Percentiles rank a stretch among this genome's conserved stretches.
Evolutionary conservation across 75 land plant species (phyloP).

Genomic region (Pinus albicaulis): DNA sequence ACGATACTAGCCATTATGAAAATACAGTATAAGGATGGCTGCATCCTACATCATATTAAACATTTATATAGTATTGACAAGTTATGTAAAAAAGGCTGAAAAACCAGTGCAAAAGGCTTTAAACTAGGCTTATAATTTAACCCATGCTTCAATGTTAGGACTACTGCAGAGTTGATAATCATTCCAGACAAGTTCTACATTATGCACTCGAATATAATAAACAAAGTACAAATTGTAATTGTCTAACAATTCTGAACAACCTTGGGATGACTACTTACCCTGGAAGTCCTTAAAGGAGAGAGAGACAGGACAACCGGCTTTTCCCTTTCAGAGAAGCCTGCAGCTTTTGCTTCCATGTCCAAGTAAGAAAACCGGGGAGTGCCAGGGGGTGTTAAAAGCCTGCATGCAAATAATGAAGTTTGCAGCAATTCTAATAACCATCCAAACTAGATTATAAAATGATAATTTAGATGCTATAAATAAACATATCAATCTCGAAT

Average conservation of each 20-base stretch:
- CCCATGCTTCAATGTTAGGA: background rate
- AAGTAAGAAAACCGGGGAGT: conserved; percentile 48
- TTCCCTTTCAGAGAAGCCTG: conserved; percentile 22
- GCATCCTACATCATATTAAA: background rate
- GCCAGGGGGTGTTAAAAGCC: conserved; percentile 77
- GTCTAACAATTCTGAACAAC: background rate
- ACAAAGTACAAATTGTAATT: background rate
- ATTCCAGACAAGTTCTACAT: too few relatives aligned
- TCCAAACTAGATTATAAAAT: background rate
- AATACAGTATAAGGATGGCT: background rate
- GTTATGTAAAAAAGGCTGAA: background rate
- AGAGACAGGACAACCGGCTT: conserved; percentile 31
- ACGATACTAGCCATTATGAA: background rate
- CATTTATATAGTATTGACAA: background rate
- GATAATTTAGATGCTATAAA: background rate
- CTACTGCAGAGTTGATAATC: conserved; percentile 1
- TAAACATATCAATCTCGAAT: too few relatives aligned
- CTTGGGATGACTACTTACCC: background rate
- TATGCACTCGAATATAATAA: background rate
- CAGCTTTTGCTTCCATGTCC: conserved; percentile 31
- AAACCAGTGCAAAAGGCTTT: background rate
- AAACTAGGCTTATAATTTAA: too few relatives aligned
- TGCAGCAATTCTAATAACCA: background rate
- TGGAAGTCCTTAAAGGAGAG: conserved; percentile 22
- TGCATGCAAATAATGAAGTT: conserved; percentile 11